phyloP scores from a whole-genome alignment of 345 rosid species.

The Eutrema japonicum region DNA sequence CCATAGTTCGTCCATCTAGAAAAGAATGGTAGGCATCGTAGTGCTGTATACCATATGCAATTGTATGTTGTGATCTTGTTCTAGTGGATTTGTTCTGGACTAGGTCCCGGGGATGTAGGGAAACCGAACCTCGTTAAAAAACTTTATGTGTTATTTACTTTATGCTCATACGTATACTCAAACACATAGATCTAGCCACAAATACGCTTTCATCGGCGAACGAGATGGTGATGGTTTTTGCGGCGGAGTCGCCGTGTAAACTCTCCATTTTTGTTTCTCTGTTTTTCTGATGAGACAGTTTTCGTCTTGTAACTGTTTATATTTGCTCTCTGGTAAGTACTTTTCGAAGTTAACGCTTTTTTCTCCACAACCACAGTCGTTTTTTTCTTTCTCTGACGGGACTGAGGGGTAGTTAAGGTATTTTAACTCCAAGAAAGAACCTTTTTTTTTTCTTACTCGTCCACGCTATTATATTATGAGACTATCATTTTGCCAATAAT shows the following conservation, averaged over 20 bases:
- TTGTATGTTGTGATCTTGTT: no score
- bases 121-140: no score
- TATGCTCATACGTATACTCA: no score
- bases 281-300: constrained; percentile 1
- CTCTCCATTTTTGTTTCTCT: constrained; percentile 51
- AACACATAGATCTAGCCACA: no score
- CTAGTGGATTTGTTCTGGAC: no score
- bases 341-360: not conserved
- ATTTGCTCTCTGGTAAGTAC: not conserved
- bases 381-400: not conserved
- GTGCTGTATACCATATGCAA: no score
- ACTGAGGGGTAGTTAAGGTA: constrained; percentile 34
- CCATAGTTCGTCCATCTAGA: no score
- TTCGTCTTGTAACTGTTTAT: not conserved
- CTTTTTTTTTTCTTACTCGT: not conserved
- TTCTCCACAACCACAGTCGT: constrained; percentile 16
- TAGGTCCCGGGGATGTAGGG: no score
- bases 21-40: no score
- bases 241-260: constrained; percentile 58
- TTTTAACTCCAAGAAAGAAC: not conserved
- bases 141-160: no score
- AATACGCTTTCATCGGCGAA: no score
- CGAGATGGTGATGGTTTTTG: constrained; percentile 35
- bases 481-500: constrained; percentile 29
- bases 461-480: not conserved